phyloP scores from a whole-genome alignment of 208 protist genomes.

The Crithidia thermophila region DNA sequence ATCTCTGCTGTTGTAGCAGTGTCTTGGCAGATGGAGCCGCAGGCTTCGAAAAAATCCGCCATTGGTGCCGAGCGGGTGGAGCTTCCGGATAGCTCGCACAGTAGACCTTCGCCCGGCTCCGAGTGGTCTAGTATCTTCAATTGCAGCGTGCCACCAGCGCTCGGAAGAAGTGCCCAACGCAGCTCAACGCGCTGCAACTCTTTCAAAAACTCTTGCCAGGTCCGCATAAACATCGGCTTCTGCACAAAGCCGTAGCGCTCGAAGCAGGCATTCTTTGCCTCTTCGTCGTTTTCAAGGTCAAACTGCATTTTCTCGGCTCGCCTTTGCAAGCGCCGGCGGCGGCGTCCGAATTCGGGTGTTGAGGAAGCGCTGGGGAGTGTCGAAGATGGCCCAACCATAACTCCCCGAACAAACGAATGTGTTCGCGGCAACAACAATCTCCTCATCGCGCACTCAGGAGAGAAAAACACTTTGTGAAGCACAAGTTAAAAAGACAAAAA shows the following conservation, averaged over 20 bases:
- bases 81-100: conserved; percentile 51
- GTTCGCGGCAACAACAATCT: neutral
- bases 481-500: conserved; percentile 6
- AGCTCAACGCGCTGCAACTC: conserved; percentile 73
- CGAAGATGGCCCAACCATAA: conserved; percentile 42
- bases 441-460: conserved; percentile 19
- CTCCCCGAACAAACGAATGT: conserved; percentile 4
- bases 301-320: neutral
- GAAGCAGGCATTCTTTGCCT: conserved; percentile 61
- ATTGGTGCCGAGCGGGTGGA: conserved; percentile 48
- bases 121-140: conserved; percentile 64
- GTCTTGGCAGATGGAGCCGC: conserved; percentile 45
- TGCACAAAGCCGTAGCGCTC: conserved; percentile 78
- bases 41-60: conserved; percentile 75
- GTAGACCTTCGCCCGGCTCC: conserved; percentile 43
- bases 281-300: conserved; percentile 39
- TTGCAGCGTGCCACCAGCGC: conserved; percentile 42
- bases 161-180: conserved; percentile 57
- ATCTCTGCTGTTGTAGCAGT: conserved; percentile 13
- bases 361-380: conserved; percentile 25
- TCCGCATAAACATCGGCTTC: conserved; percentile 59
- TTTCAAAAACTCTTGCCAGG: conserved; percentile 67
- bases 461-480: neutral
- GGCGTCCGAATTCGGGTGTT: conserved; percentile 41
- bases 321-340: neutral